Evolutionary conservation across 2,329 filamentous ascomycete genomes (phyloP).

Genomic region (Acrodontium crateriforme): DNA sequence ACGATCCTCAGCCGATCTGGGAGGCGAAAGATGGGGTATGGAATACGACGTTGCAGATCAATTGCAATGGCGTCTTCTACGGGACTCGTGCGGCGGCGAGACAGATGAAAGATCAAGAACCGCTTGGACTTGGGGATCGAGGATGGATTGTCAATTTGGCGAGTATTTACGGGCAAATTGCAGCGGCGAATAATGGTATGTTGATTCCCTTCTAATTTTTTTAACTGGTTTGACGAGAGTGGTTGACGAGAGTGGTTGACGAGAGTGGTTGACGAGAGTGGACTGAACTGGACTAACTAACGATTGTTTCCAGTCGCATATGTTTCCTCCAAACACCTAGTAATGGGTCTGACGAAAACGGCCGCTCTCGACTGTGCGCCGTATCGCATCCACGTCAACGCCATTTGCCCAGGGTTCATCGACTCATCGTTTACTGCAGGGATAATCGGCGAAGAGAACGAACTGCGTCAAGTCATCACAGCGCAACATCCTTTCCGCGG

Average conservation of each 20-base stretch:
- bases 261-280: too few relatives aligned
- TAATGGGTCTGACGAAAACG: conserved; percentile 15
- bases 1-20: conserved; percentile 27
- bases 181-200: conserved; percentile 28
- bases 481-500: conserved; percentile 21
- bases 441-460: conserved; percentile 10
- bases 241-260: too few relatives aligned
- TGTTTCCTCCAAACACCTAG: conserved; percentile 15
- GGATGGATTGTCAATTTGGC: conserved; percentile 40
- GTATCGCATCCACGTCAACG: conserved; percentile 17
- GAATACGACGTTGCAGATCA: conserved; percentile 25
- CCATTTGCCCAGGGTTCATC: conserved; percentile 17
- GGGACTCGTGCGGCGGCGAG: conserved; percentile 32
- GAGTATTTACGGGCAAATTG: conserved; percentile 31
- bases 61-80: conserved; percentile 27
- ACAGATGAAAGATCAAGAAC: conserved; percentile 39
- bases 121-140: conserved; percentile 25
- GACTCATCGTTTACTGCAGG: conserved; percentile 9
- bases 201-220: too few relatives aligned
- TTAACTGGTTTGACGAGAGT: too few relatives aligned
- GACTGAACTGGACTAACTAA: too few relatives aligned
- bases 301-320: conserved; percentile 15
- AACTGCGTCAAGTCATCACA: too few relatives aligned
- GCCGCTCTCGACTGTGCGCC: conserved; percentile 17
- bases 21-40: conserved; percentile 31